These are phyloP conservation scores for Fusarium verticillioides DNA, from an alignment of 2,329 filamentous ascomycete species.

Conservation along the genomic window DNA sequence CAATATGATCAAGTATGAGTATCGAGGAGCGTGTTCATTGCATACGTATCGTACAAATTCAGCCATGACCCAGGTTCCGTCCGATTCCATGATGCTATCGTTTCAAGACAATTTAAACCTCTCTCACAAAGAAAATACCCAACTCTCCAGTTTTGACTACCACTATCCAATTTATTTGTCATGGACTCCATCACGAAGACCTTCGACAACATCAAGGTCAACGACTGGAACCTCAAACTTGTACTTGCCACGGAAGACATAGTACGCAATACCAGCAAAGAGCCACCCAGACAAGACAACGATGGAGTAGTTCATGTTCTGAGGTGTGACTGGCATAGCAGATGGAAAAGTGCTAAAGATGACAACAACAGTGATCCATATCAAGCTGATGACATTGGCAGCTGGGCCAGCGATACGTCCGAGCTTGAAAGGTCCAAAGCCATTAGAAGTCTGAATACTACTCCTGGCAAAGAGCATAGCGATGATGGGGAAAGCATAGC, in stretches of 20 bases:
- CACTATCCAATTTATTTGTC: background rate
- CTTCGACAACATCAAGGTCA: background rate
- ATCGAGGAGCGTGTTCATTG: background rate
- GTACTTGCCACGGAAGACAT: slow-evolving; percentile 34
- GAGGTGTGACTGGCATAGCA: slow-evolving; percentile 51
- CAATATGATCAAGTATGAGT: background rate
- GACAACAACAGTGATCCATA: slow-evolving; percentile 57
- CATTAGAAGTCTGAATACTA: slow-evolving; percentile 15
- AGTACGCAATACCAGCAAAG: slow-evolving; percentile 50
- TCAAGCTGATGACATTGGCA: slow-evolving; percentile 54
- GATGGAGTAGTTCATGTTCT: slow-evolving; percentile 60
- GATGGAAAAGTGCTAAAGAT: slow-evolving; percentile 59
- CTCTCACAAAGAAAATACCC: no score
- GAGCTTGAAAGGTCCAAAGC: slow-evolving; percentile 46
- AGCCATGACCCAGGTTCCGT: background rate
- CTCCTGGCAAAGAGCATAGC: slow-evolving; percentile 53
- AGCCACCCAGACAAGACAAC: slow-evolving; percentile 57
- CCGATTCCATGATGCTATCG: background rate
- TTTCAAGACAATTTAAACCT: background rate
- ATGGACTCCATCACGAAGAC: background rate
- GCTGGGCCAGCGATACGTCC: slow-evolving; percentile 47
- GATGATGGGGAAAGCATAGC: slow-evolving; percentile 54
- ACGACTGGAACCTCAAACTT: slow-evolving; percentile 42
- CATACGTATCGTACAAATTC: background rate
- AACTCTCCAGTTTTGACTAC: background rate